Base-by-base conservation (phyloP, 2,329 filamentous ascomycete species). In the Fusarium duplospermum region DNA sequence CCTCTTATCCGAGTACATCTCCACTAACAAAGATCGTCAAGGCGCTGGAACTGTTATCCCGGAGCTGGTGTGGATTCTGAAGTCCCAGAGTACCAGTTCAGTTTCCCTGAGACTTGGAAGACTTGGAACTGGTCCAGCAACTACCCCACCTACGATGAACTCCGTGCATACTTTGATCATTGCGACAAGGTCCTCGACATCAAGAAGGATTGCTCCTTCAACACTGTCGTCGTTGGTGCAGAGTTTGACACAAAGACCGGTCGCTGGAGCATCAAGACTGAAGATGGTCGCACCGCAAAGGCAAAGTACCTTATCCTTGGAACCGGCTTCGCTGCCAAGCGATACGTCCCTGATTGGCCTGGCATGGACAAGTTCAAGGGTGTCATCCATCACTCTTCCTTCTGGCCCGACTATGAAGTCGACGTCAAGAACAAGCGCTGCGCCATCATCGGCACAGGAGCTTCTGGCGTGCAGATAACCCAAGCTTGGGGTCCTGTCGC, bases 401-500 rank as follows among this genome's bases (percentile, higher is more conserved):
- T 88, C 79, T 91, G 90, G 90, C 89, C 90, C 1, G 84, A 89
- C 9, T 82, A 86, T 5, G 84, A 87, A 6, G 83, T 92, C n/a
- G 84, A 88, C 61, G 85, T 90, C 31, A 85, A 85, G 47, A 86
- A 86, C 56, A 93, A 93, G 79, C 85, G 87, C 20, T 87, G 89
- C 60, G 91, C 87, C 18, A 86, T 93, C 65, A 88, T 93, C 36
- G 91, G 91, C 14, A 92, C 90, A 0, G 91, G 91, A 2, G 89
- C 90, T 0, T 89, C 89, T 0, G 91, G 91, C 1, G 87, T 93
- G 2, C 91, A 93, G 74, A 87, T 92, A 50, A 86, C 87, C 1
- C 91, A 93, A 72, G 90, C 89, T 62, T 88, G 87, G 80, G 88
- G 86, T 2, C 87, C 87, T 3, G 78, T 84, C 14, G 89, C 87